phyloP scores from a whole-genome alignment of 176 grass and related monocot species.

The maize (Zea mays) region Zm-B73-REFERENCE-NAM-5.0 NC_050097.1:17029501-17030000 shows the following conservation, averaged over 20 bases:
- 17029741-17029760: conserved; percentile 1
- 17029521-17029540: too few relatives aligned
- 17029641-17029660: too few relatives aligned
- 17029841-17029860: conserved; percentile 28
- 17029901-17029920: conserved; percentile 6
- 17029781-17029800: conserved; percentile 14
- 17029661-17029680: too few relatives aligned
- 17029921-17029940: background rate
- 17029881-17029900: background rate
- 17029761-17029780: background rate
- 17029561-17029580: too few relatives aligned
- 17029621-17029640: too few relatives aligned
- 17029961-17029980: too few relatives aligned
- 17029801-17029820: conserved; percentile 23
- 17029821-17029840: conserved; percentile 12
- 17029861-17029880: background rate
- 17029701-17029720: background rate
- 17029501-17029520: too few relatives aligned
- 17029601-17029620: too few relatives aligned
- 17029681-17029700: background rate
- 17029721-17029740: background rate
- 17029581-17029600: too few relatives aligned
- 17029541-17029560: too few relatives aligned
- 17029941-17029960: too few relatives aligned
- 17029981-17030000: too few relatives aligned